phyloP scores from a whole-genome alignment of 2,329 filamentous ascomycete species.

The Teratosphaeria viscida region DNA sequence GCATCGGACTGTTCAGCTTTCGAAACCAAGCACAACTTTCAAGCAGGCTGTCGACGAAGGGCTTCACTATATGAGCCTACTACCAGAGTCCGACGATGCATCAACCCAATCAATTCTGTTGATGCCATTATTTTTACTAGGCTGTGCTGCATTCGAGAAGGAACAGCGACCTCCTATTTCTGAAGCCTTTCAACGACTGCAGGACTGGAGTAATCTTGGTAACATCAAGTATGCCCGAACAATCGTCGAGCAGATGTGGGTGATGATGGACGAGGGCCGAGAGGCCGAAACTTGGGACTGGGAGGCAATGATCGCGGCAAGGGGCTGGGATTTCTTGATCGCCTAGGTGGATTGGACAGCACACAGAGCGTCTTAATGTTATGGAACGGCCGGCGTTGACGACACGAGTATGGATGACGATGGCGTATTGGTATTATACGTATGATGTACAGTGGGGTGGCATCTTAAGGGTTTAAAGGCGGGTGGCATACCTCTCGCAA shows the following conservation, averaged over 20 bases:
- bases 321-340: conserved; percentile 52
- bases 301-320: conserved; percentile 49
- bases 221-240: conserved; percentile 48
- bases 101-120: conserved; percentile 50
- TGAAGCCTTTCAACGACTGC: conserved; percentile 43
- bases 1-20: conserved; percentile 48
- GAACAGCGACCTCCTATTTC: conserved; percentile 46
- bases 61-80: conserved; percentile 43
- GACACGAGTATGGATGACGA: neutral
- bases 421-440: neutral
- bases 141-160: conserved; percentile 48
- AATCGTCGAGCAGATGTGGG: conserved; percentile 49
- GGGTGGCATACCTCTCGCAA: neutral
- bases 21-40: conserved; percentile 45
- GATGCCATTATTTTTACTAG: conserved; percentile 51
- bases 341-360: conserved; percentile 23
- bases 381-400: neutral
- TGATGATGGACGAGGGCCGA: conserved; percentile 46
- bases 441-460: neutral
- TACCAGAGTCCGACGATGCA: conserved; percentile 29
- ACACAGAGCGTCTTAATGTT: neutral
- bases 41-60: conserved; percentile 49
- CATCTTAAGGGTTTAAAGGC: neutral
- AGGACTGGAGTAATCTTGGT: conserved; percentile 46
- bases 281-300: conserved; percentile 52